Percentiles rank a stretch among this genome's conserved stretches.
Evolutionary conservation across 2,329 filamentous ascomycete genomes (phyloP).

Genomic region (Septoria petroselini): DNA sequence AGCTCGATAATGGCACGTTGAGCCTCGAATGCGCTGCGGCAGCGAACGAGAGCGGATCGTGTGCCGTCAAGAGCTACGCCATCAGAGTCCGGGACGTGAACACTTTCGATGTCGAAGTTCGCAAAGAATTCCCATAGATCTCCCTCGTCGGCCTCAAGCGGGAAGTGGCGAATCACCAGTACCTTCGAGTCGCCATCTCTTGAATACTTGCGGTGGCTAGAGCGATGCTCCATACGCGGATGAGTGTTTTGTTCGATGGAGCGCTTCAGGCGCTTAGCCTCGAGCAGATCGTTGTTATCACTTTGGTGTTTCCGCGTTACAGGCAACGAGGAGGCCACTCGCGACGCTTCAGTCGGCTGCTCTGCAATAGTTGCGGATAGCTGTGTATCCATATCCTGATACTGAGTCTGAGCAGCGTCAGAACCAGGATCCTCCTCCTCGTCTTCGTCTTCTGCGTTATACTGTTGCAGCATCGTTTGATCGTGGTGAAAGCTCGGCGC

Average conservation of each 20-base stretch:
- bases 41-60: neutral
- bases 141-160: neutral
- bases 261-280: too few species aligned
- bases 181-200: neutral
- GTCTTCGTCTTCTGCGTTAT: conserved; percentile 2
- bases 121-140: conserved; percentile 2
- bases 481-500: conserved; percentile 64
- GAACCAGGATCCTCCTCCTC: neutral
- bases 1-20: neutral
- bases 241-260: too few species aligned
- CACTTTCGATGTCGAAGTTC: neutral
- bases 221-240: too few species aligned
- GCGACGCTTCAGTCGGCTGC: too few species aligned
- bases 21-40: neutral
- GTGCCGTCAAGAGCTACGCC: neutral
- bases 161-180: neutral
- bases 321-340: too few species aligned
- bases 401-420: neutral
- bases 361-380: conserved; percentile 1
- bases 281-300: too few species aligned
- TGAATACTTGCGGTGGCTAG: too few species aligned
- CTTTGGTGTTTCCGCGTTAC: too few species aligned
- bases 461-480: conserved; percentile 49
- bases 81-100: neutral
- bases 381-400: conserved; percentile 2